Evolutionary conservation across 768 basidiomycete species (phyloP).

Genomic region (Calocera cornea): DNA sequence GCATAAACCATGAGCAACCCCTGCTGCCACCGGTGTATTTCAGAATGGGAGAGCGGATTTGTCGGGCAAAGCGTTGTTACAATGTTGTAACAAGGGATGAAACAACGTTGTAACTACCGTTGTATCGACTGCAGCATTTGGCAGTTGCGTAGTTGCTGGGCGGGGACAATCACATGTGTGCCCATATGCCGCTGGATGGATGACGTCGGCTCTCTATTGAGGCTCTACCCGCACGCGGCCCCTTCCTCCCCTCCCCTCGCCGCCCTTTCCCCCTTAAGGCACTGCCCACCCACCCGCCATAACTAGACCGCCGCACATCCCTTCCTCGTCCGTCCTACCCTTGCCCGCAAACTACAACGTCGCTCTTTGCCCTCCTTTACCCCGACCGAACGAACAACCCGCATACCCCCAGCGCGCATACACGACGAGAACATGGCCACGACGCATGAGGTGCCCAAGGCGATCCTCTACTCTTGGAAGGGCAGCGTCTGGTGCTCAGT

Average conservation of each 20-base stretch:
- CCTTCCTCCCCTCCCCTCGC: neutral
- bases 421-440: slow-evolving; percentile 14
- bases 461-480: slow-evolving; percentile 61
- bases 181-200: neutral
- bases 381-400: too few relatives aligned
- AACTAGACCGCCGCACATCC: too few relatives aligned
- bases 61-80: neutral
- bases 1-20: too few relatives aligned
- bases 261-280: neutral
- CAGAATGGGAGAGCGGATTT: too few relatives aligned
- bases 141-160: too few relatives aligned
- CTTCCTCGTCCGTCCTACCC: too few relatives aligned
- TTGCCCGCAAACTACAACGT: too few relatives aligned
- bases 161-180: neutral
- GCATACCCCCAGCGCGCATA: neutral
- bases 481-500: slow-evolving; percentile 50
- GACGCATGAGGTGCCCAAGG: slow-evolving; percentile 35
- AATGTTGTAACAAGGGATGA: neutral
- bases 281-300: neutral
- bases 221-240: neutral
- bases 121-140: too few relatives aligned
- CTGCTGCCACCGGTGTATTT: too few relatives aligned
- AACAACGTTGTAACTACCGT: neutral
- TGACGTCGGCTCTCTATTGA: neutral
- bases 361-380: too few relatives aligned